phyloP scores from a whole-genome alignment of 208 protist genomes.

The Trichomonas gallinae region DNA sequence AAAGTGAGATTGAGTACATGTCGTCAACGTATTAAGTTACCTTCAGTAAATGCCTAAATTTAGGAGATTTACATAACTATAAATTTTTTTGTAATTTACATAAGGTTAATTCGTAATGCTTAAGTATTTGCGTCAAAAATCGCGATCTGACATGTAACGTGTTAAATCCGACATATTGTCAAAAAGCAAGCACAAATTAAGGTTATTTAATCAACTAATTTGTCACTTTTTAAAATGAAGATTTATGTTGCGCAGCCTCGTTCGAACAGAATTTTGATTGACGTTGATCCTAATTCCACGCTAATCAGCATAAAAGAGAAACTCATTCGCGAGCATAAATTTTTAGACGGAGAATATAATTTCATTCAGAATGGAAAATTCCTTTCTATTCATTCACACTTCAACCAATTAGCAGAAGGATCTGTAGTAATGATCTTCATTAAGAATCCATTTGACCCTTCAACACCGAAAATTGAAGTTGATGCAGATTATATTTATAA shows the following conservation, averaged over 20 bases:
- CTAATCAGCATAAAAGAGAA: neutral
- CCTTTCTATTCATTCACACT: neutral
- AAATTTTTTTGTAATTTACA: too few relatives aligned
- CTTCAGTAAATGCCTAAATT: too few relatives aligned
- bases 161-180: too few relatives aligned
- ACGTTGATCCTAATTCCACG: neutral
- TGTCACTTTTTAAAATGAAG: neutral
- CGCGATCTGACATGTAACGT: too few relatives aligned
- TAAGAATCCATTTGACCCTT: neutral
- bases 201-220: neutral
- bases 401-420: neutral
- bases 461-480: neutral
- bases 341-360: neutral
- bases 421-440: neutral
- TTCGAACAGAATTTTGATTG: neutral
- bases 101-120: too few relatives aligned
- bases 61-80: too few relatives aligned
- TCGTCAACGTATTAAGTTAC: too few relatives aligned
- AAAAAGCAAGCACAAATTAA: too few relatives aligned
- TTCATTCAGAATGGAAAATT: neutral
- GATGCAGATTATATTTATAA: neutral
- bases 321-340: neutral
- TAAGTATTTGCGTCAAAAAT: too few relatives aligned
- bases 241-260: neutral
- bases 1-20: too few relatives aligned